A percentile compares a stretch with the other conserved stretches of the same genome.
Evolutionary conservation across 352 stramenopile genomes (phyloP).

Genomic region (Thraustotheca clavata): DNA sequence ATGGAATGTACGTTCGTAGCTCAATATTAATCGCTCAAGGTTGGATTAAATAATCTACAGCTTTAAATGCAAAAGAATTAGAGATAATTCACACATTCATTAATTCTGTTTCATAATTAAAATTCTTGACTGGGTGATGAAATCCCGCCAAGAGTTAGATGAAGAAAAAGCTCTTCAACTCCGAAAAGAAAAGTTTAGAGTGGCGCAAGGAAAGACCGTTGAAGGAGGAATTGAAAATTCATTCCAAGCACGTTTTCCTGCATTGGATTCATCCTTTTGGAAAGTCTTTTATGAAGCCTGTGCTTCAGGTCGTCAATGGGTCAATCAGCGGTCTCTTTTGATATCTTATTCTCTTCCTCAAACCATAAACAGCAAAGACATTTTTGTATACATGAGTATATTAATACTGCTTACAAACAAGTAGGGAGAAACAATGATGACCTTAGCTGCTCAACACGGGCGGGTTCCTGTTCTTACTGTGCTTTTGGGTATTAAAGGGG

Average conservation of each 20-base stretch:
- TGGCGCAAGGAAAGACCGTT: conserved; percentile 6
- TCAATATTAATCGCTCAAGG: too few species aligned
- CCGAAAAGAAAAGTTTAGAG: conserved; percentile 13
- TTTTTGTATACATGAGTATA: conserved; percentile 24
- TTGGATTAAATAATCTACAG: too few species aligned
- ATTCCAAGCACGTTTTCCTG: conserved; percentile 36
- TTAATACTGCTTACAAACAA: conserved; percentile 5
- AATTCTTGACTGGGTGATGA: too few species aligned
- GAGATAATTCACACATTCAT: too few species aligned
- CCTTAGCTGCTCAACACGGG: conserved; percentile 39
- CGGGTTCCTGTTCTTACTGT: conserved; percentile 44
- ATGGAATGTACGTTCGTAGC: too few species aligned
- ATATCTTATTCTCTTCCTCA: conserved; percentile 51
- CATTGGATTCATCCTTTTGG: conserved; percentile 39
- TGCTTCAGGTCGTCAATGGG: conserved; percentile 33
- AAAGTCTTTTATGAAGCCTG: conserved; percentile 44
- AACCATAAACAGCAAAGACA: conserved; percentile 53
- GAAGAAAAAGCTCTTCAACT: conserved; percentile 28
- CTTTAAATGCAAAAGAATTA: too few species aligned
- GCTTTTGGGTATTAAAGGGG: conserved; percentile 54
- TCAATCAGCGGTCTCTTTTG: conserved; percentile 39
- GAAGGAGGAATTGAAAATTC: conserved; percentile 43
- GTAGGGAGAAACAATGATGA: conserved; percentile 69
- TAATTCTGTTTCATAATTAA: too few species aligned
- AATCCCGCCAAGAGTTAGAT: conserved; percentile 24